These are phyloP conservation scores for Globisporangium parvum DNA, from an alignment of 352 stramenopile species.

Conservation along the genomic window DNA sequence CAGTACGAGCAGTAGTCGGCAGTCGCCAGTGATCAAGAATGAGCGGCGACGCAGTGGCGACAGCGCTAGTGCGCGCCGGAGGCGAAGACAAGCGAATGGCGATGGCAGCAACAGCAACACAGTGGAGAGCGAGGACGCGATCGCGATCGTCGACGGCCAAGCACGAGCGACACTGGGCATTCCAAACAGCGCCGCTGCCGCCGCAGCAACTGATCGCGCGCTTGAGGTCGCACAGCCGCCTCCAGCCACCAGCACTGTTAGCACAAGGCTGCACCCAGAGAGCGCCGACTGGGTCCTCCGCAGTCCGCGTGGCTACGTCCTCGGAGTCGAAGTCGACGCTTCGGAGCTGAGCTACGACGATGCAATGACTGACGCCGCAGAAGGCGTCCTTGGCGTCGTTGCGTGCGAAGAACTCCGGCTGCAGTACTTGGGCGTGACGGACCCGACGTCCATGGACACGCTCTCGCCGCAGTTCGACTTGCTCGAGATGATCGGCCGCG, in stretches of 20 bases:
- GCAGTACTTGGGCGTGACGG: constrained; percentile 59
- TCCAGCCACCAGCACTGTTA: not conserved
- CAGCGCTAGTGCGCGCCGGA: not conserved
- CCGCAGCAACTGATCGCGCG: too few species aligned
- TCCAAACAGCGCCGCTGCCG: not conserved
- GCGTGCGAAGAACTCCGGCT: constrained; percentile 60
- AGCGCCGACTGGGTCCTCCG: constrained; percentile 43
- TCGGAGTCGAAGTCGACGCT: constrained; percentile 57
- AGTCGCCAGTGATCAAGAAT: not conserved
- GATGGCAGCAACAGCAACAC: not conserved
- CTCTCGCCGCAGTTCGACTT: constrained; percentile 70
- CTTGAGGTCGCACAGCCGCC: too few species aligned
- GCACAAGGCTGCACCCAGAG: constrained; percentile 20
- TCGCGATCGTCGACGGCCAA: not conserved
- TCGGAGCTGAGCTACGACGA: constrained; percentile 49
- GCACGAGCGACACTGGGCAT: not conserved
- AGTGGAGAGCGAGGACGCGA: too few species aligned
- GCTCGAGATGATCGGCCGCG: constrained; percentile 69
- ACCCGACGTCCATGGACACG: constrained; percentile 45
- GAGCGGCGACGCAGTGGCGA: not conserved
- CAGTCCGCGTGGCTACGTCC: constrained; percentile 57
- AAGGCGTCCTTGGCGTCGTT: constrained; percentile 62
- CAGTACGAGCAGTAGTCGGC: not conserved
- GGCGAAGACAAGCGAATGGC: not conserved
- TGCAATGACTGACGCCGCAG: constrained; percentile 31